A percentile compares a stretch with the other conserved stretches of the same genome.
Conservation (phyloP, 1,139 yeast species). For the Ogataea hybrid region DNA sequence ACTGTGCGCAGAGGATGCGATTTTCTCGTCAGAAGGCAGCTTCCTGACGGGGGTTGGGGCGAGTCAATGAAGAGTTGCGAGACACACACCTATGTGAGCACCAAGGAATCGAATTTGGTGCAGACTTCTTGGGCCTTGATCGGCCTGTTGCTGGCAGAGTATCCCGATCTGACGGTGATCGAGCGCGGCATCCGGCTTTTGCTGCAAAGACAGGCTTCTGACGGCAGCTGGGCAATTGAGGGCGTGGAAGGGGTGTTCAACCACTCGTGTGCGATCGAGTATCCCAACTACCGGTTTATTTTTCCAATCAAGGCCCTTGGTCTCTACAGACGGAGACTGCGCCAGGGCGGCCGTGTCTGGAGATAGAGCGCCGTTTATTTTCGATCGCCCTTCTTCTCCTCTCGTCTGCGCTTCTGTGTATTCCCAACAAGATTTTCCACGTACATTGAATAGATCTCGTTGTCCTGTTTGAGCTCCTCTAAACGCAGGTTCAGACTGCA, state of each 20-base stretch:
- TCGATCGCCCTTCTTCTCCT: constrained; percentile 10
- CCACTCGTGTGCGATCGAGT: constrained; percentile 90
- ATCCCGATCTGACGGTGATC: constrained; percentile 68
- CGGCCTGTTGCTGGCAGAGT: constrained; percentile 75
- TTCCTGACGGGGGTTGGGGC: constrained; percentile 96
- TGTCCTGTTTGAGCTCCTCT: constrained; percentile 25
- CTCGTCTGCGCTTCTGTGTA: constrained; percentile 31
- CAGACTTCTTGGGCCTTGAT: constrained; percentile 95
- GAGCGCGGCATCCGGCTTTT: constrained; percentile 62
- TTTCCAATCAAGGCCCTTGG: constrained; percentile 95
- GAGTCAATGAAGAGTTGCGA: constrained; percentile 86
- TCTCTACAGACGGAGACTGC: constrained; percentile 42
- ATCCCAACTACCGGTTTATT: constrained; percentile 87
- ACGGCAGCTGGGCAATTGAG: constrained; percentile 88
- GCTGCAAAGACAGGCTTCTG: constrained; percentile 61
- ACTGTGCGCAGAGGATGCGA: constrained; percentile 78
- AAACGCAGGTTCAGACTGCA: constrained; percentile 27
- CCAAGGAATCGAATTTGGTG: constrained; percentile 66
- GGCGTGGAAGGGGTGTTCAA: constrained; percentile 95
- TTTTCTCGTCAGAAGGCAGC: constrained; percentile 71
- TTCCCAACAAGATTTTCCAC: constrained; percentile 35
- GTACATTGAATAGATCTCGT: constrained; percentile 31
- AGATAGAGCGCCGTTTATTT: neutral
- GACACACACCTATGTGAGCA: constrained; percentile 68
- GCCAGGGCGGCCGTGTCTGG: constrained; percentile 2